Evolutionary conservation across 495 filamentous ascomycete genomes (phyloP).

Genomic region (Hypomontagnella monticulosa): DNA sequence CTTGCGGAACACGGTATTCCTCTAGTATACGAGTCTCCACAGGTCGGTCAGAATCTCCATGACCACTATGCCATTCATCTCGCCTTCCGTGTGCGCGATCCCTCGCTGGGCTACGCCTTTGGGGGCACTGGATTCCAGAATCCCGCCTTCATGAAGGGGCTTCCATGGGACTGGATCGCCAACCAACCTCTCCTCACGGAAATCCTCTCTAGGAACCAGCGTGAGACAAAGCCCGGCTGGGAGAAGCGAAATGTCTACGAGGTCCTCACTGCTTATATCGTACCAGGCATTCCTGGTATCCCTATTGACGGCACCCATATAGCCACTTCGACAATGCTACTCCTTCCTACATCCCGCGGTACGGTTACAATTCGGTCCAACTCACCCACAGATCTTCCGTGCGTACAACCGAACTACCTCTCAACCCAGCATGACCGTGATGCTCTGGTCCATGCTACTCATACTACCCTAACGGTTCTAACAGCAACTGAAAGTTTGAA

Average conservation of each 20-base stretch:
- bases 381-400: constrained; percentile 32
- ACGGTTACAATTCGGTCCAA: constrained; percentile 48
- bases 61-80: constrained; percentile 34
- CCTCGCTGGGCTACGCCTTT: constrained; percentile 48
- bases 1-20: constrained; percentile 36
- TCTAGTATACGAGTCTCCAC: constrained; percentile 21
- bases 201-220: constrained; percentile 19
- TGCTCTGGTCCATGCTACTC: constrained; percentile 21
- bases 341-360: constrained; percentile 52
- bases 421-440: constrained; percentile 25
- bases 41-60: constrained; percentile 33
- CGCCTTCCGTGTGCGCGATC: constrained; percentile 46
- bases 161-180: constrained; percentile 48
- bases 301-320: constrained; percentile 54
- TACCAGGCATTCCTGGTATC: constrained; percentile 28
- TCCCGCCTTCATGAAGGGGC: constrained; percentile 47
- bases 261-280: constrained; percentile 15
- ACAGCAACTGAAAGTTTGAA: constrained; percentile 14
- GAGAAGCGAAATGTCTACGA: constrained; percentile 28
- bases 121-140: constrained; percentile 45
- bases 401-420: constrained; percentile 16
- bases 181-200: constrained; percentile 35
- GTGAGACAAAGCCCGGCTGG: constrained; percentile 41
- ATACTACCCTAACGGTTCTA: constrained; percentile 8
- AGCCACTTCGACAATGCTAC: constrained; percentile 44